Conservation (phyloP, 2,329 filamentous ascomycete genomes). For the Penicillium brasilianum region DNA sequence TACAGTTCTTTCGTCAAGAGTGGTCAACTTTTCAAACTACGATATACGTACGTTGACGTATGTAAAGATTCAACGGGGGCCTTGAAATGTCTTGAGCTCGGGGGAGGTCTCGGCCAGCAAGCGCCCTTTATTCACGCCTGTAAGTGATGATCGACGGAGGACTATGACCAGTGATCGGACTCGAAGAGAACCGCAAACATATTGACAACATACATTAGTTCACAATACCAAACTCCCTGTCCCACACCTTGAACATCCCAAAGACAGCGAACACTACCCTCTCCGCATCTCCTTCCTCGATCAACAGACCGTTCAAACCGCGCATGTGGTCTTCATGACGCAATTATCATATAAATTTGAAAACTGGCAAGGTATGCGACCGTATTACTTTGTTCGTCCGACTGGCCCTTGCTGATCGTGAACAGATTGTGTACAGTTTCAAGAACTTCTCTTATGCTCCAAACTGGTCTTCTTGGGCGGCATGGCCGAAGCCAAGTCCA, state of each 20-base stretch:
- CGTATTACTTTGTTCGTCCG: not conserved
- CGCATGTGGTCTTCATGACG: conserved; percentile 45
- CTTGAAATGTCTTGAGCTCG: conserved; percentile 45
- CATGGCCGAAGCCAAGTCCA: conserved; percentile 51
- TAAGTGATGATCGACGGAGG: conserved; percentile 28
- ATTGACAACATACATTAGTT: conserved; percentile 32
- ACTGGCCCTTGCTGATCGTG: conserved; percentile 6
- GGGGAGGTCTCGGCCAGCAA: conserved; percentile 44
- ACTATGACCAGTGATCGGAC: not conserved
- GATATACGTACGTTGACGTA: conserved; percentile 46
- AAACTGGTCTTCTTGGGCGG: conserved; percentile 48
- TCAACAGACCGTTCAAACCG: conserved; percentile 49
- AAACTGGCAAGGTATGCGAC: conserved; percentile 43
- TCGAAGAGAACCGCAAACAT: not conserved
- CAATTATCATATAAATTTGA: conserved; percentile 51
- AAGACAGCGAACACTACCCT: conserved; percentile 39
- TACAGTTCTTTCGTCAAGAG: conserved; percentile 46
- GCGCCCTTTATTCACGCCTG: conserved; percentile 46
- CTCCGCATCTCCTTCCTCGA: conserved; percentile 50
- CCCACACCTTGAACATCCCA: conserved; percentile 50
- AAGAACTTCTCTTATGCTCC: conserved; percentile 46
- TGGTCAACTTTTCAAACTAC: conserved; percentile 47
- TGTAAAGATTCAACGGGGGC: conserved; percentile 45
- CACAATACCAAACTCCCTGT: conserved; percentile 45
- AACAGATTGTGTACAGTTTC: conserved; percentile 48